Conservation (phyloP, 306 rosid genomes). For the Dryas alaskensis region DNA sequence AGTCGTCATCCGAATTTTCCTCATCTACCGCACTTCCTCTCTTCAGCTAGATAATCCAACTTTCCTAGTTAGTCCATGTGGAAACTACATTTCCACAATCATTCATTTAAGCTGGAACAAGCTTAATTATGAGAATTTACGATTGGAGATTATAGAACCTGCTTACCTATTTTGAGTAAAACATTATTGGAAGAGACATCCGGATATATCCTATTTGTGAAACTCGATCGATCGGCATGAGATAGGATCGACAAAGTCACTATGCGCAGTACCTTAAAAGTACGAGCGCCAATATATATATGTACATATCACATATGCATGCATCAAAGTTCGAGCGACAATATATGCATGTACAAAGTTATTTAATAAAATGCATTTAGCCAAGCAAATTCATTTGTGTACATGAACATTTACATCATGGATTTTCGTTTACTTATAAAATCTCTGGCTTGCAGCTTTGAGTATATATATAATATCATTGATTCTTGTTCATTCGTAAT, state of each 20-base stretch:
- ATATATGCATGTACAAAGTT: no score
- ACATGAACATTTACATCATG: not conserved
- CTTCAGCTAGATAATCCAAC: constrained; percentile 13
- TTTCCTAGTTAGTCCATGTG: not conserved
- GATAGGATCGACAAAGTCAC: no score
- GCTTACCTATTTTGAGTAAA: no score
- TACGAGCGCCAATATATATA: no score
- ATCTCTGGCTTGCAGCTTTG: no score
- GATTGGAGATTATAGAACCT: not conserved
- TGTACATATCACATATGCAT: no score
- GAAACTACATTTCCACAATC: not conserved
- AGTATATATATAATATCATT: not conserved
- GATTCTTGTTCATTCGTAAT: not conserved
- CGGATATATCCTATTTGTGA: no score
- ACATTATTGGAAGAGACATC: no score
- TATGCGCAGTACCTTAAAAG: no score
- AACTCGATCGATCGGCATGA: no score
- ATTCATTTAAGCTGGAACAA: not conserved
- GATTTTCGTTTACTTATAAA: no score
- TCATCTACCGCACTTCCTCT: constrained; percentile 39
- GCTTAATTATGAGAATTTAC: not conserved
- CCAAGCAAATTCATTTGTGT: not conserved
- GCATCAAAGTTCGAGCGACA: no score
- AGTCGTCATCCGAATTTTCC: constrained; percentile 11
- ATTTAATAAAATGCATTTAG: not conserved